Conservation (phyloP, 148 eudicot genomes). For the Fallopia convolvulus region DNA sequence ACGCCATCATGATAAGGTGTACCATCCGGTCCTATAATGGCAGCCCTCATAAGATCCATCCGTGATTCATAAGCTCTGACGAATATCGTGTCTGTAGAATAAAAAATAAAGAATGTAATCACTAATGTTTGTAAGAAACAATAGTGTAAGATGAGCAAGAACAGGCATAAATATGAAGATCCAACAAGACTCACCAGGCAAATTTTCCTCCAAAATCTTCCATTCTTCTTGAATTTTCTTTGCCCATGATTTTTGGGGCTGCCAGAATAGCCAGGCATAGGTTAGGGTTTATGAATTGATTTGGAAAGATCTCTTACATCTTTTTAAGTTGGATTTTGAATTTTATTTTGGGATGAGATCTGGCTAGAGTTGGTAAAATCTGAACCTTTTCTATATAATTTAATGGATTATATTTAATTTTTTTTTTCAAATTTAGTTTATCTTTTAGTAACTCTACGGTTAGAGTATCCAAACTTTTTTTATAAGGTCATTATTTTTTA, state of each 20-base stretch:
- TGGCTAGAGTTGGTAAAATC: too few species aligned
- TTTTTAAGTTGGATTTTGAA: too few species aligned
- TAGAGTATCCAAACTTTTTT: too few species aligned
- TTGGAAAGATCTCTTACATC: too few species aligned
- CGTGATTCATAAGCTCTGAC: constrained; percentile 65
- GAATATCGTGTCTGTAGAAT: constrained; percentile 42
- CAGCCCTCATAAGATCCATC: constrained; percentile 74
- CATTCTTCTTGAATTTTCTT: constrained; percentile 84
- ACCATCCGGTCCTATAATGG: constrained; percentile 66
- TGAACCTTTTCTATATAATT: too few species aligned
- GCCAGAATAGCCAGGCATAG: constrained; percentile 12
- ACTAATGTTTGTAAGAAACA: background rate
- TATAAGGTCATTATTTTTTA: too few species aligned
- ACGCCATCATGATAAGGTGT: constrained; percentile 91
- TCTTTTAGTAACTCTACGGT: too few species aligned
- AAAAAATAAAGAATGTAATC: background rate
- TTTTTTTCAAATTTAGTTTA: too few species aligned
- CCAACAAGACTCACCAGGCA: constrained; percentile 47
- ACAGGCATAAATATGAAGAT: background rate
- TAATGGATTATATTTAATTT: too few species aligned
- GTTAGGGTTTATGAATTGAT: too few species aligned
- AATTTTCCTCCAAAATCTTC: constrained; percentile 63
- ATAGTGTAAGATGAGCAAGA: background rate
- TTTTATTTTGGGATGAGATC: too few species aligned
- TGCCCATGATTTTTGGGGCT: constrained; percentile 61